These are phyloP conservation scores for Dinochytrium kinnereticum DNA, from an alignment of 371 early-diverging fungal genomes.

Conservation along the genomic window DNA sequence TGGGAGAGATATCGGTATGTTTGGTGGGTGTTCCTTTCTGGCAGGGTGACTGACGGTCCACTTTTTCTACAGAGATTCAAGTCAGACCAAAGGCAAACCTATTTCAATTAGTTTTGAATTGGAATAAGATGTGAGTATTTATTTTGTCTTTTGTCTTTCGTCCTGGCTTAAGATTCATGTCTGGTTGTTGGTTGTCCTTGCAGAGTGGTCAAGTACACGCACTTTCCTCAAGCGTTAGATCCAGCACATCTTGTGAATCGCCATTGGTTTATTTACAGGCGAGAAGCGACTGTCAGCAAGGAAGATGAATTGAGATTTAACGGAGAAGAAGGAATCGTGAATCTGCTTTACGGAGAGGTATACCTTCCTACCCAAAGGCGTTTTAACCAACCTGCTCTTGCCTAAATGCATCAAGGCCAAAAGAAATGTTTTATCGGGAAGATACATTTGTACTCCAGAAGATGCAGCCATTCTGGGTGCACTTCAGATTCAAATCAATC, in stretches of 20 bases:
- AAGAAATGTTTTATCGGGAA: slow-evolving; percentile 52
- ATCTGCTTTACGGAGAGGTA: slow-evolving; percentile 58
- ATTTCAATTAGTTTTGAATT: slow-evolving; percentile 48
- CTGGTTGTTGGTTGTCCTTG: not conserved
- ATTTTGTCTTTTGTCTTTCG: not conserved
- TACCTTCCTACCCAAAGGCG: not conserved
- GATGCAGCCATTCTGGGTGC: slow-evolving; percentile 55
- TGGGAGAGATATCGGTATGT: slow-evolving; percentile 54
- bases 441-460: slow-evolving; percentile 51
- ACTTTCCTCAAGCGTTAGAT: slow-evolving; percentile 55
- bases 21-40: slow-evolving; percentile 36
- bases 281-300: slow-evolving; percentile 52
- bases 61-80: slow-evolving; percentile 55
- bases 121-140: slow-evolving; percentile 46
- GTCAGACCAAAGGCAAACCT: slow-evolving; percentile 53
- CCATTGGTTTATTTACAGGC: slow-evolving; percentile 55
- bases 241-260: slow-evolving; percentile 52
- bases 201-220: slow-evolving; percentile 52
- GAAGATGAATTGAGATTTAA: slow-evolving; percentile 20
- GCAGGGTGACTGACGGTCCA: not conserved
- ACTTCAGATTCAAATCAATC: slow-evolving; percentile 48
- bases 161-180: not conserved
- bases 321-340: slow-evolving; percentile 40
- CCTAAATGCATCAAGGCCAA: slow-evolving; percentile 44
- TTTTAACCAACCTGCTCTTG: not conserved